These are phyloP conservation scores for Candida palmyrensis DNA, from an alignment of 805 yeast genomes.

Conservation along the genomic window DNA sequence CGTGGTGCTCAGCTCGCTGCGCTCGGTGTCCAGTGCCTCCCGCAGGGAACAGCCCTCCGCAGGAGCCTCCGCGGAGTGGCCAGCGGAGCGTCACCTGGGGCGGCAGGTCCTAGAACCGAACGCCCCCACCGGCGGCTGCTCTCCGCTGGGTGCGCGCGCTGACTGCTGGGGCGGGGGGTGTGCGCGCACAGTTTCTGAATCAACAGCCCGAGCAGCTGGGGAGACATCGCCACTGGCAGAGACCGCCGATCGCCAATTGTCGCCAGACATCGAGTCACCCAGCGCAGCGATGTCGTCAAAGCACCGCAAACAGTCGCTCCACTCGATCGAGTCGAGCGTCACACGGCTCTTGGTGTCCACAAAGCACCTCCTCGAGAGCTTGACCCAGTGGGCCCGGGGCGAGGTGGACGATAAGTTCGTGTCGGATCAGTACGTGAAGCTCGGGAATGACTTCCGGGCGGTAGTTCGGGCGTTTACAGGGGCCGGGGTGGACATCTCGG, in stretches of 20 bases:
- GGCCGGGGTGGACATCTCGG: slow-evolving; percentile 77
- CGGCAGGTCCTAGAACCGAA: too few relatives aligned
- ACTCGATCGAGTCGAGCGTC: slow-evolving; percentile 71
- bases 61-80: too few relatives aligned
- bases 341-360: slow-evolving; percentile 81
- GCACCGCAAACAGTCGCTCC: slow-evolving; percentile 20
- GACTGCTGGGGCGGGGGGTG: too few relatives aligned
- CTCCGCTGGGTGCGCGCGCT: too few relatives aligned
- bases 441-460: slow-evolving; percentile 90
- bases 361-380: slow-evolving; percentile 76
- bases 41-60: too few relatives aligned
- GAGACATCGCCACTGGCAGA: background rate
- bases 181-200: background rate
- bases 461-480: slow-evolving; percentile 74
- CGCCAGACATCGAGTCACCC: background rate
- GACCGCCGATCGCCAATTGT: background rate
- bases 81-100: too few relatives aligned
- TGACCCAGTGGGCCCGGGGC: slow-evolving; percentile 86
- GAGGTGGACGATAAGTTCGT: slow-evolving; percentile 79
- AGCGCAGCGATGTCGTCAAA: slow-evolving; percentile 2
- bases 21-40: too few relatives aligned
- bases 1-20: too few relatives aligned
- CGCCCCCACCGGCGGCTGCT: too few relatives aligned
- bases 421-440: slow-evolving; percentile 82
- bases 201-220: background rate